Conservation (phyloP, 495 filamentous ascomycete species). For the Mytilinidion resinicola region DNA sequence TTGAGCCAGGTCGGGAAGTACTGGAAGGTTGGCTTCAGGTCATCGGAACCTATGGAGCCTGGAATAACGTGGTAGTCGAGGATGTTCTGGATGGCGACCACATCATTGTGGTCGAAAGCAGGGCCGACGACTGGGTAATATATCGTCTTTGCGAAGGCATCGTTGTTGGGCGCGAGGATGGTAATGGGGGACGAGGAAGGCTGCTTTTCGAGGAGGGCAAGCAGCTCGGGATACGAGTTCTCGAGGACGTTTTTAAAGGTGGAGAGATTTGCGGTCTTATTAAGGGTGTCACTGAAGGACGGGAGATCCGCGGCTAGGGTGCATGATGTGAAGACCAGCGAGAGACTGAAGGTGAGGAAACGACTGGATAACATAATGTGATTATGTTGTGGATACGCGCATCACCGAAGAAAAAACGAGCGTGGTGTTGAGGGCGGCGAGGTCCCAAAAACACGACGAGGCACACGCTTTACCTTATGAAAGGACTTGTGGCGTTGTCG, state of each 20-base stretch:
- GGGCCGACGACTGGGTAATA: neutral
- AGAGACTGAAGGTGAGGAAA: neutral
- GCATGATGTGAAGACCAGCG: neutral
- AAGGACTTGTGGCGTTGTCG: too few relatives aligned
- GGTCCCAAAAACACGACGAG: too few relatives aligned
- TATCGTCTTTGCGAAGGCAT: slow-evolving; percentile 1
- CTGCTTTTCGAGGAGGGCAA: neutral
- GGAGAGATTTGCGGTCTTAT: neutral
- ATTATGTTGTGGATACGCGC: too few relatives aligned
- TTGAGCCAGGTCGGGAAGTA: slow-evolving; percentile 43
- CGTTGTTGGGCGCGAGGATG: neutral
- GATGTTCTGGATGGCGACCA: slow-evolving; percentile 28
- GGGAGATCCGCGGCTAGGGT: neutral
- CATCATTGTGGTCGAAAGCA: neutral
- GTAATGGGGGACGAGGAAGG: neutral
- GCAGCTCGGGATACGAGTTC: neutral
- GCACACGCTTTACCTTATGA: too few relatives aligned
- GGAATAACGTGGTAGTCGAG: slow-evolving; percentile 54
- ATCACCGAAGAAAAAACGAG: too few relatives aligned
- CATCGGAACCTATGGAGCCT: slow-evolving; percentile 36
- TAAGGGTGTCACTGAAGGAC: neutral
- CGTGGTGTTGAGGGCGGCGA: too few relatives aligned
- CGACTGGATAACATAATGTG: neutral
- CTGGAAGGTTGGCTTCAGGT: neutral
- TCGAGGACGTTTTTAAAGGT: neutral